These are phyloP conservation scores for Nakazawaea wickerhamii DNA, from an alignment of 805 yeast genomes.

Conservation along the genomic window DNA sequence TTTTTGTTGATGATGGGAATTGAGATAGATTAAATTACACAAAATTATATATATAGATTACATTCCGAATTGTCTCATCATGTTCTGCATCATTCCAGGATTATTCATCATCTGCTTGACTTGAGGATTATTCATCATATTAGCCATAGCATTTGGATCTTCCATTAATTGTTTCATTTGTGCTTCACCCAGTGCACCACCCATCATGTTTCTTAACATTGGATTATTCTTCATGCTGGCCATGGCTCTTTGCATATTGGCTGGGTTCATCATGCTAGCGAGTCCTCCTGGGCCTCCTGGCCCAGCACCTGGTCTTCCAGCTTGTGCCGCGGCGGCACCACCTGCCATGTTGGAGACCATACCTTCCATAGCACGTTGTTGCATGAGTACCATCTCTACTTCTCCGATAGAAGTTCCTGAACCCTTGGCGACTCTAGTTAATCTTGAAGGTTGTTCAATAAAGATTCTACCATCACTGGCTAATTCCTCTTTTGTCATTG, in stretches of 20 bases:
- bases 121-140: constrained; percentile 14
- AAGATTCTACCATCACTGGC: constrained; percentile 85
- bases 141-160: constrained; percentile 20
- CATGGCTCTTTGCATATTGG: constrained; percentile 41
- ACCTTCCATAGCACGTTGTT: constrained; percentile 89
- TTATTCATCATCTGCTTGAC: constrained; percentile 14
- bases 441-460: constrained; percentile 74
- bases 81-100: constrained; percentile 68
- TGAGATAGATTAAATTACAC: no score
- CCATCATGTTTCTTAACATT: constrained; percentile 18
- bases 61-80: constrained; percentile 40
- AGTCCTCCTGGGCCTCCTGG: constrained; percentile 34
- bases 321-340: constrained; percentile 43
- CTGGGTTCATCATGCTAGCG: constrained; percentile 23
- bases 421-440: constrained; percentile 88
- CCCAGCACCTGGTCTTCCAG: constrained; percentile 55
- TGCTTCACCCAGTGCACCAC: constrained; percentile 17
- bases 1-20: no score
- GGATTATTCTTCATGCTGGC: constrained; percentile 55
- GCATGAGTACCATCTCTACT: constrained; percentile 86
- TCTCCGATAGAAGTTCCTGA: constrained; percentile 90
- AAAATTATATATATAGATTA: constrained; percentile 5
- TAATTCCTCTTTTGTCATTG: constrained; percentile 89
- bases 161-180: constrained; percentile 42
- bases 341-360: constrained; percentile 78